phyloP scores from a whole-genome alignment of 2,329 filamentous ascomycete species.

The Aspergillus ruber region DNA sequence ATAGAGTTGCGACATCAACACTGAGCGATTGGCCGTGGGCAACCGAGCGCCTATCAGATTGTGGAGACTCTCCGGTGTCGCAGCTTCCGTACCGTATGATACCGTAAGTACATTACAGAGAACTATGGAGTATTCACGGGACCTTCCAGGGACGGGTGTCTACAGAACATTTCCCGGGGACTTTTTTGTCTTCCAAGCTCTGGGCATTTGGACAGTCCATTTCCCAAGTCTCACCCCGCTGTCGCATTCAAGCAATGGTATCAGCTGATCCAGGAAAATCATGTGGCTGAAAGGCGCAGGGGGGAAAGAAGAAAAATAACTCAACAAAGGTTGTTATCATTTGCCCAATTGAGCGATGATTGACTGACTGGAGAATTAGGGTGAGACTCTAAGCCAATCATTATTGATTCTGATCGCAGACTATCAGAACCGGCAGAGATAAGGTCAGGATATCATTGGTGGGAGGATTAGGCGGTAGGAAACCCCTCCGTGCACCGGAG shows the following conservation, averaged over 20 bases:
- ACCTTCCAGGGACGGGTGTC: too few species aligned
- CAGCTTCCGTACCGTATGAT: not conserved
- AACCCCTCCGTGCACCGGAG: constrained; percentile 22
- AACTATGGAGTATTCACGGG: too few species aligned
- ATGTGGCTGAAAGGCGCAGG: not conserved
- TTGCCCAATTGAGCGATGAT: not conserved
- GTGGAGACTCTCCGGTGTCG: constrained; percentile 1
- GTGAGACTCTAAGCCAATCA: not conserved
- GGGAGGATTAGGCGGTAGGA: constrained; percentile 12
- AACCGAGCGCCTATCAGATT: not conserved
- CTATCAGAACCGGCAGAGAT: too few species aligned
- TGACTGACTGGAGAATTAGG: not conserved
- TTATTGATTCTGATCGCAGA: not conserved
- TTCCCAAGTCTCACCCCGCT: not conserved
- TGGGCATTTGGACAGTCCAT: not conserved
- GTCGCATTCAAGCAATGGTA: not conserved
- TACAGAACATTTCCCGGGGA: too few species aligned
- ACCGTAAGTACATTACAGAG: too few species aligned
- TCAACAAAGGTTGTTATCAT: not conserved
- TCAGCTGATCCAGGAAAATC: not conserved
- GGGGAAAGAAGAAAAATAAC: not conserved
- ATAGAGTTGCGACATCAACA: not conserved
- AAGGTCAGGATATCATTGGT: not conserved
- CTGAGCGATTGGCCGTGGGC: not conserved
- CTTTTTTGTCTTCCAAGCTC: not conserved